Conservation (phyloP, 1,139 yeast species). For the Saccharomyces pastorianus region DNA sequence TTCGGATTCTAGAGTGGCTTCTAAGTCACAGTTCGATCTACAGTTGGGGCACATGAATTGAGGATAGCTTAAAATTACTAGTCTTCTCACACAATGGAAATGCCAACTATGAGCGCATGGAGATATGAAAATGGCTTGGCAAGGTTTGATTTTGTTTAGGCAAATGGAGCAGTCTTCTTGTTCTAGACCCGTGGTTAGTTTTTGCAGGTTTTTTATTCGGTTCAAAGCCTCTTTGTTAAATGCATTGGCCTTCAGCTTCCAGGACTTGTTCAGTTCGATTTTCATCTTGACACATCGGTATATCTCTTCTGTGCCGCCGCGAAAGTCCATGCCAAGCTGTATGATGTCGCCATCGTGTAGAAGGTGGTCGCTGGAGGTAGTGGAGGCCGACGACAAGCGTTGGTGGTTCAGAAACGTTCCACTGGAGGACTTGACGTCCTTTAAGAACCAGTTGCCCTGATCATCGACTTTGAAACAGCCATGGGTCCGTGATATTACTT, state of each 20-base stretch:
- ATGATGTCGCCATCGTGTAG: constrained; percentile 72
- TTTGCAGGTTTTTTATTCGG: constrained; percentile 50
- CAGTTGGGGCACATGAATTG: constrained; percentile 94
- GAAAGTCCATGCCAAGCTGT: constrained; percentile 43
- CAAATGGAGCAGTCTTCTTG: constrained; percentile 86
- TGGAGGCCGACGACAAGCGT: constrained; percentile 73
- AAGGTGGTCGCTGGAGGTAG: constrained; percentile 56
- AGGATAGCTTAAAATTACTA: constrained; percentile 81
- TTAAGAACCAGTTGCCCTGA: constrained; percentile 75
- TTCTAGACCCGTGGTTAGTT: constrained; percentile 29
- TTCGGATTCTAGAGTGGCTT: constrained; percentile 66
- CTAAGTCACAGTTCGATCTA: constrained; percentile 85
- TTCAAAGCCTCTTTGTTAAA: constrained; percentile 73
- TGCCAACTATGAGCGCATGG: constrained; percentile 98
- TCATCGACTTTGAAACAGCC: constrained; percentile 71
- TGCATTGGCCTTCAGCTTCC: constrained; percentile 76
- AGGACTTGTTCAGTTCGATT: constrained; percentile 79
- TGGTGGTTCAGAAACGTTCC: constrained; percentile 91
- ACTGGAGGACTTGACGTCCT: constrained; percentile 79
- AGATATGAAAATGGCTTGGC: constrained; percentile 85
- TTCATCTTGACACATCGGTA: constrained; percentile 89
- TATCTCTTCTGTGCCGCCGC: constrained; percentile 92
- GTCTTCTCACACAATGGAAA: constrained; percentile 85
- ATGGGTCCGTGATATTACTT: constrained; percentile 87
- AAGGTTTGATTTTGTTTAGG: constrained; percentile 70